These are phyloP conservation scores for Metschnikowia dekortorum DNA, from an alignment of 805 yeast species.

Conservation along the genomic window DNA sequence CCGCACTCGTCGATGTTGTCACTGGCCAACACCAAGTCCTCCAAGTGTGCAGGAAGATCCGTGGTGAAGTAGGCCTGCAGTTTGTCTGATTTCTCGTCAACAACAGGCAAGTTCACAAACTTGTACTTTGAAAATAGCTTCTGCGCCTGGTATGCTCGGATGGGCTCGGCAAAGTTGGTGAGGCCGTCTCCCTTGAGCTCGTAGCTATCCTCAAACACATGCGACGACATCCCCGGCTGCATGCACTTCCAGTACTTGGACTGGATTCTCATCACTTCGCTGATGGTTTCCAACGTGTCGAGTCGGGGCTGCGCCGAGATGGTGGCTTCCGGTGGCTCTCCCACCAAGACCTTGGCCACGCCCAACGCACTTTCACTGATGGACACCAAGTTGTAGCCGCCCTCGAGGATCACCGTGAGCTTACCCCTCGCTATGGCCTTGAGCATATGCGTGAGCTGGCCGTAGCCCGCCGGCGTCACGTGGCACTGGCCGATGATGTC, in stretches of 20 bases:
- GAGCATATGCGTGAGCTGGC: conserved; percentile 90
- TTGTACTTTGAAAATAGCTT: conserved; percentile 50
- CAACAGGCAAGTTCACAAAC: conserved; percentile 67
- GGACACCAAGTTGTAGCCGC: conserved; percentile 92
- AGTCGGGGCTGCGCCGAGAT: conserved; percentile 61
- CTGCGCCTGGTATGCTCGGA: conserved; percentile 65
- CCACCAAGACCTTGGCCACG: conserved; percentile 84
- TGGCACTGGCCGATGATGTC: conserved; percentile 96
- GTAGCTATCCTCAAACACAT: conserved; percentile 35
- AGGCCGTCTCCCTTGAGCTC: conserved; percentile 36
- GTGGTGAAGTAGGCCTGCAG: conserved; percentile 25
- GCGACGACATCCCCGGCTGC: conserved; percentile 56
- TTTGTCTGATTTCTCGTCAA: conserved; percentile 23
- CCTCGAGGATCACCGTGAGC: conserved; percentile 86
- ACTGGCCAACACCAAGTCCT: conserved; percentile 66
- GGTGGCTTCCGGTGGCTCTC: conserved; percentile 89
- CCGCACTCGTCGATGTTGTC: conserved; percentile 60
- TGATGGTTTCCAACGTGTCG: conserved; percentile 75
- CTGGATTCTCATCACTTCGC: conserved; percentile 75
- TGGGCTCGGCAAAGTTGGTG: conserved; percentile 63
- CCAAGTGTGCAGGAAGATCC: conserved; percentile 47
- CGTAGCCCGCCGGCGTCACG: conserved; percentile 93
- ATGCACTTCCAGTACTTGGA: conserved; percentile 85
- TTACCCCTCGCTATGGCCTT: conserved; percentile 87
- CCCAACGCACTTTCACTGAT: conserved; percentile 88